phyloP scores from a whole-genome alignment of 139 green algal genomes.

The Astrephomene gubernaculifera region DNA sequence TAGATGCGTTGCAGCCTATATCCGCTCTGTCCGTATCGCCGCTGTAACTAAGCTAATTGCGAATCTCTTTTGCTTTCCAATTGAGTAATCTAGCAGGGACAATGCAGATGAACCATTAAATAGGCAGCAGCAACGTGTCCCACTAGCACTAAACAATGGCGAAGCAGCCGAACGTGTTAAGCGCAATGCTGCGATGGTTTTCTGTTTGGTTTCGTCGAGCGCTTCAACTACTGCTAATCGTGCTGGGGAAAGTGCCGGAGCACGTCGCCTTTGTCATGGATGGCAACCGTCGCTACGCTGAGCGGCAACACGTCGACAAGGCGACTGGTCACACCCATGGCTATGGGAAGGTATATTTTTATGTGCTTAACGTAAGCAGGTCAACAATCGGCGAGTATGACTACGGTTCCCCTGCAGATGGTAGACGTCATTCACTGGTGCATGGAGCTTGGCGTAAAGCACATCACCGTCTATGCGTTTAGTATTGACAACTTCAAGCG shows the following conservation, averaged over 20 bases:
- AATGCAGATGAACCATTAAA: too few relatives aligned
- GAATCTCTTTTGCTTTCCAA: too few relatives aligned
- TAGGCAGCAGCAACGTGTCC: too few relatives aligned
- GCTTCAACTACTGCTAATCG: conserved; percentile 21
- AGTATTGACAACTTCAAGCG: conserved; percentile 95
- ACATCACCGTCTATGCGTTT: conserved; percentile 95
- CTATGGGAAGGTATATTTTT: too few relatives aligned
- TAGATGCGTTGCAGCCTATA: too few relatives aligned
- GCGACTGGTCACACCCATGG: conserved; percentile 71
- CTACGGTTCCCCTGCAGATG: conserved; percentile 81
- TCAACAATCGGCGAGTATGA: too few relatives aligned
- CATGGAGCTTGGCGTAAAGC: conserved; percentile 84
- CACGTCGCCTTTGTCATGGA: conserved; percentile 98
- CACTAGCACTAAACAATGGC: too few relatives aligned
- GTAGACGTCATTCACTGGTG: conserved; percentile 89
- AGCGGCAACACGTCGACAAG: conserved; percentile 45
- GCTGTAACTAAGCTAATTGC: too few relatives aligned
- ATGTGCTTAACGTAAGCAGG: too few relatives aligned
- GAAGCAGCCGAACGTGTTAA: too few relatives aligned
- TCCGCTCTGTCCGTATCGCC: too few relatives aligned
- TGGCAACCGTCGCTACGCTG: conserved; percentile 92
- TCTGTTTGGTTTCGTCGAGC: not conserved
- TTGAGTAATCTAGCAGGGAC: too few relatives aligned
- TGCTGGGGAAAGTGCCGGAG: conserved; percentile 60
- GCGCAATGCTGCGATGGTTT: not conserved